Conservation (phyloP, 108 stramenopile species). For the Nannochloropsis granulata region DNA sequence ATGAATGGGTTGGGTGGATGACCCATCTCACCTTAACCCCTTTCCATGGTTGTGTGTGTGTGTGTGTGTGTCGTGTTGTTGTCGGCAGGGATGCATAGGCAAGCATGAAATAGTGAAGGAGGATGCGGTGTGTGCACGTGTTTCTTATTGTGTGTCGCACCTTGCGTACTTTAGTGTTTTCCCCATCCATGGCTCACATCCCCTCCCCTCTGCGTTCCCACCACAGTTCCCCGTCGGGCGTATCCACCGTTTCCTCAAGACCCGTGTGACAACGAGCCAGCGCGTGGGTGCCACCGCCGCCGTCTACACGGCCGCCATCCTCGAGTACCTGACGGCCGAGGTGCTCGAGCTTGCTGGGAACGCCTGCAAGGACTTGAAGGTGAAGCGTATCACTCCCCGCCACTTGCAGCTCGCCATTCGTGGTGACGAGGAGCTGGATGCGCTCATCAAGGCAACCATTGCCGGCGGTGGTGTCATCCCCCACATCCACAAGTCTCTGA, state of each 20-base stretch:
- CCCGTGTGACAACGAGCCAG: constrained; percentile 75
- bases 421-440: constrained; percentile 96
- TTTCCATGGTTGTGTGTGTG: background rate
- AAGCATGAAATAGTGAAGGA: background rate
- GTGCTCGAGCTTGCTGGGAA: constrained; percentile 96
- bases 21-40: background rate
- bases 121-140: too few relatives aligned
- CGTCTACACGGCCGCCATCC: constrained; percentile 97
- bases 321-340: constrained; percentile 98
- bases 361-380: constrained; percentile 99
- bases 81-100: too few relatives aligned
- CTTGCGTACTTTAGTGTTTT: too few relatives aligned
- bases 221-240: constrained; percentile 91
- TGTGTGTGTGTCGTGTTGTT: too few relatives aligned
- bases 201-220: background rate
- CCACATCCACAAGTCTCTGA: constrained; percentile 97
- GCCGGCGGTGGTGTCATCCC: constrained; percentile 99
- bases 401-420: constrained; percentile 98
- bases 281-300: constrained; percentile 97
- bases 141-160: too few relatives aligned
- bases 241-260: constrained; percentile 97
- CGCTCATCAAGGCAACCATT: constrained; percentile 98
- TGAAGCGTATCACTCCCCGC: constrained; percentile 99
- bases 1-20: background rate
- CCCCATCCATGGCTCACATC: too few relatives aligned